These are phyloP conservation scores for Coniophora puteana DNA, from an alignment of 1,284 basidiomycete genomes.

Conservation along the genomic window DNA sequence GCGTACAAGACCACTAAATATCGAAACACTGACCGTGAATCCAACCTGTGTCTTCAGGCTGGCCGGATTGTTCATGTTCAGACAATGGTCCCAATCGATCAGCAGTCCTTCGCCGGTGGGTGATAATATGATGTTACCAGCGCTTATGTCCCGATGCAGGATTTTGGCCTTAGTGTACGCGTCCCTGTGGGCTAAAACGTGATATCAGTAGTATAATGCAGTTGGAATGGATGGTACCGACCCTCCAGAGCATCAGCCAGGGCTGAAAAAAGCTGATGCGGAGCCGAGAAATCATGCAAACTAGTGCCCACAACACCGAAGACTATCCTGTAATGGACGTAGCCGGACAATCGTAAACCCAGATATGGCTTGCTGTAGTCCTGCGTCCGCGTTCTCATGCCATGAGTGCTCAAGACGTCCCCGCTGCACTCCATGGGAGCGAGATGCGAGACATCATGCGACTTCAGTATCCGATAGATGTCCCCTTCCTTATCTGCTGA, in stretches of 20 bases:
- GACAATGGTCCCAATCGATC: slow-evolving; percentile 12
- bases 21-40: background rate
- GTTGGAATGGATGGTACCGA: background rate
- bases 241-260: background rate
- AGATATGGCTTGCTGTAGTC: no score
- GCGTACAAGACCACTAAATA: background rate
- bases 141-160: slow-evolving; percentile 15
- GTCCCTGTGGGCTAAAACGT: background rate
- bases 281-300: background rate
- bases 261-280: background rate
- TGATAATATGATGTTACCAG: slow-evolving; percentile 11
- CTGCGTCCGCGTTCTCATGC: background rate
- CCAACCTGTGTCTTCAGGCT: no score
- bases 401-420: slow-evolving; percentile 2
- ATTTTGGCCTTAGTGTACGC: background rate
- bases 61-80: background rate
- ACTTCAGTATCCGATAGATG: background rate
- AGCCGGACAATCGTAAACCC: no score
- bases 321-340: background rate
- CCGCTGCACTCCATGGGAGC: slow-evolving; percentile 1
- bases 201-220: background rate
- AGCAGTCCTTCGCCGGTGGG: slow-evolving; percentile 7
- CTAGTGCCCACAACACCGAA: background rate
- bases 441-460: background rate
- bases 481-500: background rate